phyloP scores from a whole-genome alignment of 345 rosid species.

The Reutealis trisperma region DNA sequence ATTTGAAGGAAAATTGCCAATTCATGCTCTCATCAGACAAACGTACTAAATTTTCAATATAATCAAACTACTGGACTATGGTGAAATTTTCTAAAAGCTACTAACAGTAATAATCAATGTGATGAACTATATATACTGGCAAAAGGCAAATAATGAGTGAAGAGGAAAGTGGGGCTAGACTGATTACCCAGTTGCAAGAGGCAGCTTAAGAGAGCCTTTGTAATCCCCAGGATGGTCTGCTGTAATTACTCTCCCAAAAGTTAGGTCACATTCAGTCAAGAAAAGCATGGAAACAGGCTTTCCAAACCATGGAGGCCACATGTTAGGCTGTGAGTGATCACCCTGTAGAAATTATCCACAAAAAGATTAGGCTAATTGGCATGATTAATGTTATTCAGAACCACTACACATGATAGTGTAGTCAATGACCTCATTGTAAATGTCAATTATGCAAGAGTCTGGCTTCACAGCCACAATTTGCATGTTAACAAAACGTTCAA shows the following conservation, averaged over 20 bases:
- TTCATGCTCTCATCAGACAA: background rate
- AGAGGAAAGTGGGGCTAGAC: conserved; percentile 10
- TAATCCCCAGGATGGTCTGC: conserved; percentile 72
- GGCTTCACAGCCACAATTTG: conserved; percentile 70
- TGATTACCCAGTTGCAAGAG: conserved; percentile 80
- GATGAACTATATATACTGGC: background rate
- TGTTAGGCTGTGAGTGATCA: conserved; percentile 85
- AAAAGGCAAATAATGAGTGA: background rate
- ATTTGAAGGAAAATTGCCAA: background rate
- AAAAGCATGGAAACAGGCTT: conserved; percentile 67
- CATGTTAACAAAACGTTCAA: conserved; percentile 59
- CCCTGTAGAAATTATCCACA: conserved; percentile 47
- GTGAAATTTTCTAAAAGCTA: background rate
- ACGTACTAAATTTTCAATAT: background rate
- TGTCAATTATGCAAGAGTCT: conserved; percentile 80
- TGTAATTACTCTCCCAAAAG: conserved; percentile 69
- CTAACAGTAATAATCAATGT: background rate
- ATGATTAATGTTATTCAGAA: background rate
- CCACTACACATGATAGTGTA: background rate
- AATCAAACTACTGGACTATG: background rate
- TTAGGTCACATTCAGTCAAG: conserved; percentile 78
- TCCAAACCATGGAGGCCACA: conserved; percentile 76
- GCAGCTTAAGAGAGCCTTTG: conserved; percentile 79
- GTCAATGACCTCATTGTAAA: conserved; percentile 68
- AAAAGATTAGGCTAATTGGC: conserved; percentile 10